Evolutionary conservation across 2,329 filamentous ascomycete species (phyloP).

Genomic region (Paraphoma sp.): DNA sequence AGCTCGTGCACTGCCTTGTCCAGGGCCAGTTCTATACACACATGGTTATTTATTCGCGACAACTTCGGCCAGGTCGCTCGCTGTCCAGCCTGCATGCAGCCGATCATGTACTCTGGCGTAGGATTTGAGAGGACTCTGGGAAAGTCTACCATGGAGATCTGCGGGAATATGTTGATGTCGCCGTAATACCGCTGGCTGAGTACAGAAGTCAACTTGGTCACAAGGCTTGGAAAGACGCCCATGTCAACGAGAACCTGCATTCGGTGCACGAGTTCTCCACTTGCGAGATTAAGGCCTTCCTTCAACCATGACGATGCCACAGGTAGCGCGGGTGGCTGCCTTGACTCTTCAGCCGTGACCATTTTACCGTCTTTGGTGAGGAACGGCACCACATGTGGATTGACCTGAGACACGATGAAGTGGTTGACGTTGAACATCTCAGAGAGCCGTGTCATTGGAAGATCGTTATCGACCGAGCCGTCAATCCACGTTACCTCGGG

Average conservation of each 20-base stretch:
- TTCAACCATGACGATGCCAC: constrained; percentile 67
- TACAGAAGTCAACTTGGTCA: constrained; percentile 80
- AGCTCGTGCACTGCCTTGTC: constrained; percentile 75
- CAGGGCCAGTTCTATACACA: constrained; percentile 85
- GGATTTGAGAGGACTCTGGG: constrained; percentile 83
- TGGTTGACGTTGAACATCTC: constrained; percentile 99
- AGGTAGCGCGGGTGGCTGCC: constrained; percentile 41
- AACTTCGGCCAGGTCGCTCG: constrained; percentile 91
- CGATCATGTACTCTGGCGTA: constrained; percentile 82
- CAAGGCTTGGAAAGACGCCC: constrained; percentile 77
- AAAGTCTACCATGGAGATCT: constrained; percentile 76
- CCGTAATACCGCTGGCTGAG: constrained; percentile 91
- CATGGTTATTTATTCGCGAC: constrained; percentile 82
- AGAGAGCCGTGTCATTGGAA: constrained; percentile 86
- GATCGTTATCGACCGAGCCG: constrained; percentile 91
- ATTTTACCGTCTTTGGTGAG: constrained; percentile 74
- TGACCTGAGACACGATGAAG: constrained; percentile 96
- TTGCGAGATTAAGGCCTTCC: constrained; percentile 73
- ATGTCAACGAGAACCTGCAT: constrained; percentile 82
- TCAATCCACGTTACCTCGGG: constrained; percentile 85
- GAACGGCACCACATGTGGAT: constrained; percentile 91
- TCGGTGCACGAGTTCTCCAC: constrained; percentile 79
- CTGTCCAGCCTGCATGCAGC: constrained; percentile 78
- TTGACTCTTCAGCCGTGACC: constrained; percentile 40
- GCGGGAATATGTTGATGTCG: constrained; percentile 91